These are phyloP conservation scores for Camelina laxa DNA, from an alignment of 345 rosid genomes.

Conservation along the genomic window DNA sequence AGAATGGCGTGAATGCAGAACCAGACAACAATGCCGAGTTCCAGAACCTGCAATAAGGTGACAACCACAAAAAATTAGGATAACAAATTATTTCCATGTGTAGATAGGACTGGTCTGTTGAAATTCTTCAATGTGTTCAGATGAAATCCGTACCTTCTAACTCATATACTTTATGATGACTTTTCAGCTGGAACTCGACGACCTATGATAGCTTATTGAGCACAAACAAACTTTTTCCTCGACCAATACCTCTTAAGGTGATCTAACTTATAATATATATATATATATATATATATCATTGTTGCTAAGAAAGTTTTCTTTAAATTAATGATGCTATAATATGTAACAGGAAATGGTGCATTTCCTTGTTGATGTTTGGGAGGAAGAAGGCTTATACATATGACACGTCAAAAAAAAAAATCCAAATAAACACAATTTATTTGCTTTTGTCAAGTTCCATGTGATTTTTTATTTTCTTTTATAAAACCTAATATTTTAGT, in stretches of 20 bases:
- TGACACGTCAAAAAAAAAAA: slow-evolving; percentile 9
- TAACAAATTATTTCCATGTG: neutral
- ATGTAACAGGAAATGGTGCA: slow-evolving; percentile 39
- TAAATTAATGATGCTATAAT: slow-evolving; percentile 14
- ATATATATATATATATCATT: too few relatives aligned
- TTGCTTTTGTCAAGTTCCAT: neutral
- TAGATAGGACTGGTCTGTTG: neutral
- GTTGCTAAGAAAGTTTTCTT: neutral
- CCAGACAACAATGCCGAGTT: slow-evolving; percentile 21
- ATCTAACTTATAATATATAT: too few relatives aligned
- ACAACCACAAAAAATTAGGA: neutral
- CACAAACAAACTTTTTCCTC: slow-evolving; percentile 39
- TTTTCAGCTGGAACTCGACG: slow-evolving; percentile 33
- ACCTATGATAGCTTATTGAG: slow-evolving; percentile 40
- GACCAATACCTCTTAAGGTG: slow-evolving; percentile 38
- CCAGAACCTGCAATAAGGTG: slow-evolving; percentile 34
- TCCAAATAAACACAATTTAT: neutral
- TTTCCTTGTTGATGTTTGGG: slow-evolving; percentile 39
- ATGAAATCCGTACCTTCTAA: neutral
- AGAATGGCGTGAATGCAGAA: slow-evolving; percentile 33
- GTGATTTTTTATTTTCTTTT: too few relatives aligned
- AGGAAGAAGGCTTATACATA: slow-evolving; percentile 37
- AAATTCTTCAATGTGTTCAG: neutral
- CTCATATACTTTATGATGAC: neutral
- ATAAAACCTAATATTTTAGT: too few relatives aligned